A percentile compares a stretch with the other conserved stretches of the same genome.
phyloP scores from a whole-genome alignment of 306 rosid genomes.

The Albizia julibrissin region DNA sequence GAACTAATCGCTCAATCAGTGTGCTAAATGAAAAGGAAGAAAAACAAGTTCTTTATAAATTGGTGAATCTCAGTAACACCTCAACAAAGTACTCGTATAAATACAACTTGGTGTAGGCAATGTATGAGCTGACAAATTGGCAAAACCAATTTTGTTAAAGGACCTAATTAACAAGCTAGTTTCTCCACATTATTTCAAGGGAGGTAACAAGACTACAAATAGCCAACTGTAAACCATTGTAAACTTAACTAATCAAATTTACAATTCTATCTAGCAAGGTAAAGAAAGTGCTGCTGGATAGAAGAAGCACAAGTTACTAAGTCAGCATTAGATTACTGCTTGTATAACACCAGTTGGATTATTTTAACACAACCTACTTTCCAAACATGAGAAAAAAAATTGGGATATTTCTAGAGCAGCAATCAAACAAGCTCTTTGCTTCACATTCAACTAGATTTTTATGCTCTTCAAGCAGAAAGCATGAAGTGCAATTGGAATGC shows the following conservation, averaged over 20 bases:
- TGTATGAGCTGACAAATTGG: neutral
- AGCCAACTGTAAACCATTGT: too few species aligned
- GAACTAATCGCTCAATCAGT: neutral
- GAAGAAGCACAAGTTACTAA: neutral
- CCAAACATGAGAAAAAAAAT: neutral
- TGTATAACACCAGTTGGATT: neutral
- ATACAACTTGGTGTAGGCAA: conserved; percentile 13
- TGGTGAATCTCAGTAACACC: conserved; percentile 37
- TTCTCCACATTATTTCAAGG: neutral
- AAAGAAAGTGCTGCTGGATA: neutral
- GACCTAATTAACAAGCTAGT: neutral
- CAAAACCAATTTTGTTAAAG: neutral
- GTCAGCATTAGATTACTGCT: neutral
- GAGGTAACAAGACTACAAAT: neutral
- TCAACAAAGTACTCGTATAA: conserved; percentile 45
- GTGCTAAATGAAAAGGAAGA: conserved; percentile 27
- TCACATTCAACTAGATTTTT: conserved; percentile 4
- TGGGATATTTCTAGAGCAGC: neutral
- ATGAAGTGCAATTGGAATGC: neutral
- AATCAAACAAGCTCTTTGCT: neutral
- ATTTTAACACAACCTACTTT: neutral
- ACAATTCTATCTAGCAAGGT: too few species aligned
- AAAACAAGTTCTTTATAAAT: conserved; percentile 33
- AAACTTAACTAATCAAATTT: too few species aligned
- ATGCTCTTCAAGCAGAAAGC: neutral